Base-by-base conservation (phyloP, 768 basidiomycete species). In the Agaricus bisporus region DNA sequence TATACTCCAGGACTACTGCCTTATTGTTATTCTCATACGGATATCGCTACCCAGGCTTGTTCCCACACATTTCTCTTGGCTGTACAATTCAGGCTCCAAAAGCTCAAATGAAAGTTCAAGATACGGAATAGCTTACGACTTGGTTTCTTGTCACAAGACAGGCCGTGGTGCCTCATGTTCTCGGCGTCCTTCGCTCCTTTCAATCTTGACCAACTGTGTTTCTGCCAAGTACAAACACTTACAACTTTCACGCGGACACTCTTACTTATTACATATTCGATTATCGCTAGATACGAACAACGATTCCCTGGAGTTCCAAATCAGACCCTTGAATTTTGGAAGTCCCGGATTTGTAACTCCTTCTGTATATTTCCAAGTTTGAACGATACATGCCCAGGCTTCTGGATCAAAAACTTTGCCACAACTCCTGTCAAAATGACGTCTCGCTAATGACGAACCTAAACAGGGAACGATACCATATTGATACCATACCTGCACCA, bases 41-140 rank as follows among this genome's bases (percentile, higher is more conserved):
- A 8, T 20, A 41, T 15, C 44, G 45, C 52, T 18, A 47, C 47
- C 35, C 15, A 38, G 37, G 32, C n/a, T 38, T 46, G 17, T 41
- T 47, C 52, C 38, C 52, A 47, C 52, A 54, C 45, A 8, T 29
- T 47, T 54, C 25, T 46, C 46, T 47, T 54, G 44, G 52, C 44
- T 26, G 36, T 43, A 52, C 26, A 5, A 26, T 17, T 36, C 12
- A n/a, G n/a, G 20, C n/a, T 32, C 7, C 32, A 8, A 32, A 32
- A 32, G 28, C 29, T 15, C 26, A 46, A 46, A 46, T 25, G 44
- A 26, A 26, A 26, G 8, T 46, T 28, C 22, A 9, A 10, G 25
- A 26, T 25, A 32, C 32, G 32, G 25, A 25, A 14, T 37, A 22
- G 22, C 36, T 52, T 39, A 46, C 51, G 51, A 17, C 26, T 18